Conservation (phyloP, 805 yeast species). For the Dipodascopsis uninucleata region DNA sequence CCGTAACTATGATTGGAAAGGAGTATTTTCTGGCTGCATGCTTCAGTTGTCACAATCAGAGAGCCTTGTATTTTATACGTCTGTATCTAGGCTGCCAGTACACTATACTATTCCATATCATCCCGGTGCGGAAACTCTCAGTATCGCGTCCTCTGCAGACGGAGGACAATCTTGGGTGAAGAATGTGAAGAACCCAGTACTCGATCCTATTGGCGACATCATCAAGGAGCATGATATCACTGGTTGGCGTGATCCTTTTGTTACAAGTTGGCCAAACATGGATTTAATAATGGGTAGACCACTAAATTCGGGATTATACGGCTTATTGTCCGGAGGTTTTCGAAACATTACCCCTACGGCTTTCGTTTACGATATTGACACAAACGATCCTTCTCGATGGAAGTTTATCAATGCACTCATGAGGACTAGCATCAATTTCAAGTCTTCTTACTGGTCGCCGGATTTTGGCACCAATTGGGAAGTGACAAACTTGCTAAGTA, state of each 20-base stretch:
- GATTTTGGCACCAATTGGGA: conserved; percentile 7
- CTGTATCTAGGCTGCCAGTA: conserved; percentile 5
- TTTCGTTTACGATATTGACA: conserved; percentile 2
- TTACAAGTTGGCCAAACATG: conserved; percentile 2
- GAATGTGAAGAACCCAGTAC: conserved; percentile 1
- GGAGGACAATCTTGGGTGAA: conserved; percentile 4
- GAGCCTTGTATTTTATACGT: not conserved
- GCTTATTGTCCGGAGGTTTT: conserved; percentile 4
- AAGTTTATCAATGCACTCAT: not conserved
- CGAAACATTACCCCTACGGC: conserved; percentile 1
- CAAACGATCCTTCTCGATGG: not conserved
- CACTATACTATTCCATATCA: conserved; percentile 6
- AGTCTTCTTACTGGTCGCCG: conserved; percentile 7
- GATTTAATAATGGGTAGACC: too few species aligned
- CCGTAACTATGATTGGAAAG: conserved; percentile 2
- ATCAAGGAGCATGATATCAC: too few species aligned
- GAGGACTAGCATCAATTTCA: conserved; percentile 1
- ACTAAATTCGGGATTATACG: conserved; percentile 4
- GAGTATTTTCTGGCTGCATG: conserved; percentile 3
- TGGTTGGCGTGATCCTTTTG: conserved; percentile 9
- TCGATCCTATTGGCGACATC: not conserved
- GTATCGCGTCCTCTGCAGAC: conserved; percentile 3
- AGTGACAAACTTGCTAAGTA: conserved; percentile 1
- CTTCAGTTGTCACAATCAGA: conserved; percentile 1
- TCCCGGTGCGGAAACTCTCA: conserved; percentile 5